Evolutionary conservation across 2,329 filamentous ascomycete species (phyloP).

Genomic region (Ophiostoma sp.): DNA sequence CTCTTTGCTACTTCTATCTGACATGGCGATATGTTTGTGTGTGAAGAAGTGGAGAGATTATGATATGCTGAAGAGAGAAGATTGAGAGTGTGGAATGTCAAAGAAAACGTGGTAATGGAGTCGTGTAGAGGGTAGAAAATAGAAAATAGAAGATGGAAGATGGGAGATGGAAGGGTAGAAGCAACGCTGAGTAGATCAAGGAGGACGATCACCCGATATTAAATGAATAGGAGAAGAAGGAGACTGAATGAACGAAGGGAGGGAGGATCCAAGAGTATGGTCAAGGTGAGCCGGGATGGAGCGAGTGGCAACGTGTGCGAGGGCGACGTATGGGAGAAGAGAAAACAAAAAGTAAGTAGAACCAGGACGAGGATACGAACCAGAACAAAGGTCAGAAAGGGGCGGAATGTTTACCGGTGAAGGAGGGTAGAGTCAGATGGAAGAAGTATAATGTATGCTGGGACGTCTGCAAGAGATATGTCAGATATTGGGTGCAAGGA

Average conservation of each 20-base stretch:
- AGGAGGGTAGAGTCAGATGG: background rate
- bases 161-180: background rate
- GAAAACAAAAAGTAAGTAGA: slow-evolving; percentile 1
- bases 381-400: background rate
- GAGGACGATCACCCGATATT: slow-evolving; percentile 7
- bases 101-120: slow-evolving; percentile 3
- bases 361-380: background rate
- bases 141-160: background rate
- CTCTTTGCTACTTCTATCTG: slow-evolving; percentile 24
- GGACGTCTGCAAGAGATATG: background rate
- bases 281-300: slow-evolving; percentile 1
- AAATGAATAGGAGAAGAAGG: background rate
- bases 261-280: background rate
- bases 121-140: background rate
- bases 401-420: slow-evolving; percentile 5
- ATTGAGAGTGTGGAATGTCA: background rate
- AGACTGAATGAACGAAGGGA: background rate
- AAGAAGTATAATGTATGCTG: background rate
- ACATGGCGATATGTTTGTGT: slow-evolving; percentile 19
- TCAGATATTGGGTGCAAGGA: slow-evolving; percentile 7
- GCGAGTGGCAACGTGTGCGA: background rate
- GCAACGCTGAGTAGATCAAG: background rate
- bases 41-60: background rate
- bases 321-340: background rate
- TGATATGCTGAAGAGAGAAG: background rate